Evolutionary conservation across 2,329 filamentous ascomycete species (phyloP), one percentile per base, ranked within the genome.

Genomic region (Exophiala sideris): DNA sequence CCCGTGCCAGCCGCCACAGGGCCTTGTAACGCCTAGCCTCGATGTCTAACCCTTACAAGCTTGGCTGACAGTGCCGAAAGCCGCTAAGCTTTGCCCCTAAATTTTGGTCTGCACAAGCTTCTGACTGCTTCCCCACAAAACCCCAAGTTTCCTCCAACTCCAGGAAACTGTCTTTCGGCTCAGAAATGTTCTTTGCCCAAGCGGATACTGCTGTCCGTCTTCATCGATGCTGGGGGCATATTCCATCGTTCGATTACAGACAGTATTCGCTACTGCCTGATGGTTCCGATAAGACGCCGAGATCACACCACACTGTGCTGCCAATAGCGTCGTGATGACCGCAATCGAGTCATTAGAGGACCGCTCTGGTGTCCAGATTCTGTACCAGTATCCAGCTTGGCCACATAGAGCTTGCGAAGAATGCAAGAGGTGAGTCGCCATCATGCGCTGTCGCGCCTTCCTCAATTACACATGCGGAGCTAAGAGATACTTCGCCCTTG

Each of bases 391-490:
- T n/a, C 34, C 46, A 14, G 16, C 20, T 3, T 48, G 46, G 46
- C 46, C 46, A 1, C 14, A n/a, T 32, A 34, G 46, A 6, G 46
- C 46, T 8, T 48, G 46, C 14, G 46, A 41, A 16, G 46, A 48
- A 21, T 48, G 46, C 46, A 48, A 48, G n/a, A 48, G 46, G 46
- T 40, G n/a, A 40, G 46, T 10, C 9, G 3, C 18, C 14, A 34
- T 18, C 12, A 38, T 10, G 10, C 14, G 10, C 6, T 14, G 12
- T 7, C 36, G 3, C 36, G 9, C 14, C 14, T 14, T 14, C 14
- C 9, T 38, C 10, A n/a, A 29, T 8, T 8, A 29, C 24, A 29
- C 24, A 29, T 29, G 24, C 24, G 24, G 24, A 29, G 24, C 24
- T 29, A 29, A 29, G 24, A 29, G 24, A 29, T 5, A 29, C 24